Evolutionary conservation across 2,329 filamentous ascomycete species (phyloP), one percentile per base, ranked within the genome.

Genomic region (Talaromyces sp.): DNA sequence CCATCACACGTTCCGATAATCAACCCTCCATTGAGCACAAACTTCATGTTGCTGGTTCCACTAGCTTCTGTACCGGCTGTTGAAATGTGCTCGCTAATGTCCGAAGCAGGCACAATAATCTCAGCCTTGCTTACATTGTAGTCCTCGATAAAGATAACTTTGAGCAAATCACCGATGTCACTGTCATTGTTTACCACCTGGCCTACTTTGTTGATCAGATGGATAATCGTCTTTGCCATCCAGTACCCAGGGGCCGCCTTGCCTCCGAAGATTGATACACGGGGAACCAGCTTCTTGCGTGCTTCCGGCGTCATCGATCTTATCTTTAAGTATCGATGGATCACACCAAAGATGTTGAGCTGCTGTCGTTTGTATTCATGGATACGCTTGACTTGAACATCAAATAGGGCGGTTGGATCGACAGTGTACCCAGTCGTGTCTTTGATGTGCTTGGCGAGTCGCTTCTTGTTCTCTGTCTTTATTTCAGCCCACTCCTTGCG

Each of bases 71-170:
- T 99, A 59, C 95, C 95, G 43, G 95, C 95, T 27, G 95, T 99
- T 2, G 95, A 98, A 74, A 99, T 99, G 78, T 99, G 95, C 82
- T 99, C 95, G 79, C 93, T 97, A 73, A 99, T 89, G 73, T 99
- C 95, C 22, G 92, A 97, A 13, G 95, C 95, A 13, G 95, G 95
- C 69, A 87, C 87, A 73, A 99, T 97, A 74, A 98, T 93, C 81
- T 99, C 95, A 3, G 95, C 95, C 84, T 99, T 99, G 87, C 93
- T 97, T 74, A 99, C 95, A 70, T 99, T 99, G 86, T 99, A 99
- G 80, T 99, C 95, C 75, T 96, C 92, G 62, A 99, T 80, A 84
- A 97, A 99, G 74, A 99, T 89, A 62, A 99, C 95, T 85, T 99
- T 99, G 75, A 99, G 86, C 35, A 96, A 84, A 74, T 98, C 94